phyloP scores from a whole-genome alignment of 2,329 filamentous ascomycete species.

The Aureobasidium mangrovei region DNA sequence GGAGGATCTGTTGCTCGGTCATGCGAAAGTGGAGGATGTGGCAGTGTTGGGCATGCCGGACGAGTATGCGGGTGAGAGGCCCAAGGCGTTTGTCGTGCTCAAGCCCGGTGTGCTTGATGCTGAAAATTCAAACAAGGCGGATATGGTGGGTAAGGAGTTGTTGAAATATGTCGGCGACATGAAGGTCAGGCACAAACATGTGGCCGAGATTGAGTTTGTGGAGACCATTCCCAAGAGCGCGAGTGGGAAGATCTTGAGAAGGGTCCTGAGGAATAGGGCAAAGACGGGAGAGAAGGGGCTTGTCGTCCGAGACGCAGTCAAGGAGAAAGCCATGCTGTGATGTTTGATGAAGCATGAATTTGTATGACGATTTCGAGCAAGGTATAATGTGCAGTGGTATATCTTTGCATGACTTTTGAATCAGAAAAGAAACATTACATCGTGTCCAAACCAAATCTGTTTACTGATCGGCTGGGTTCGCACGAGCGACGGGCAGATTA shows the following conservation, averaged over 20 bases:
- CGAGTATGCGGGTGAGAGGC: slow-evolving; percentile 48
- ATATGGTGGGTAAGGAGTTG: slow-evolving; percentile 39
- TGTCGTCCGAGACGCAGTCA: slow-evolving; percentile 23
- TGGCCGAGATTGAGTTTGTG: slow-evolving; percentile 57
- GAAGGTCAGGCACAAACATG: slow-evolving; percentile 61
- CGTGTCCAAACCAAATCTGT: no score
- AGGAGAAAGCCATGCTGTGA: slow-evolving; percentile 26
- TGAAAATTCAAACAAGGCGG: slow-evolving; percentile 14
- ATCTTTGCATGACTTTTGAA: no score
- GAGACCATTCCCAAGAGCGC: slow-evolving; percentile 64
- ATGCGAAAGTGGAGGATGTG: slow-evolving; percentile 47
- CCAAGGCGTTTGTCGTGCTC: slow-evolving; percentile 49
- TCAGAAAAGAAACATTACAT: no score
- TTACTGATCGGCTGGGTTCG: no score
- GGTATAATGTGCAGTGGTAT: no score
- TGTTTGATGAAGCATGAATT: not conserved
- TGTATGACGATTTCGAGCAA: no score
- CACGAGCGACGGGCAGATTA: no score
- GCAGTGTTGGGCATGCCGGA: slow-evolving; percentile 48
- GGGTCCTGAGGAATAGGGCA: slow-evolving; percentile 46
- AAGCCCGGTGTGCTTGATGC: slow-evolving; percentile 24
- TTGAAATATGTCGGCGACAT: slow-evolving; percentile 54
- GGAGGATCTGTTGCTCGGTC: slow-evolving; percentile 52
- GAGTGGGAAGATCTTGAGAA: slow-evolving; percentile 63
- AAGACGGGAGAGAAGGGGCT: slow-evolving; percentile 25